A percentile compares a stretch with the other conserved stretches of the same genome.
Evolutionary conservation across 768 basidiomycete species (phyloP).

Genomic region (Rhodotorula taiwanensis): DNA sequence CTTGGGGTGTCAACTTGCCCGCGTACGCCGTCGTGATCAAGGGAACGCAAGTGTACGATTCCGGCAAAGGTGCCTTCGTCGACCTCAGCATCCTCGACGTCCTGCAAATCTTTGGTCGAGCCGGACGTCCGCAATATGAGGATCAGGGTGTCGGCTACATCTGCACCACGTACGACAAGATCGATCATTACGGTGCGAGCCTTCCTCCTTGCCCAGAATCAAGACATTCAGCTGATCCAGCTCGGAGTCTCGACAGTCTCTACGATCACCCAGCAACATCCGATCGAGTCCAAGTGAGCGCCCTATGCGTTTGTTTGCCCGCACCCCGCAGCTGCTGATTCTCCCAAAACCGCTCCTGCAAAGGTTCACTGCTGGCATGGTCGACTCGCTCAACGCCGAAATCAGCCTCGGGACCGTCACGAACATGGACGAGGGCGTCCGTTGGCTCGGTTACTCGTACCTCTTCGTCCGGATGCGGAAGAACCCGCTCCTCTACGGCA

Average conservation of each 20-base stretch:
- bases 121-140: conserved; percentile 61
- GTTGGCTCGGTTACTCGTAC: conserved; percentile 96
- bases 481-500: conserved; percentile 64
- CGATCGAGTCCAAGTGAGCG: conserved; percentile 94
- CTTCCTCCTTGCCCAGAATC: too few species aligned
- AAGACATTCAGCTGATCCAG: not conserved
- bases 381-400: conserved; percentile 90
- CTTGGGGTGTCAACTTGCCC: conserved; percentile 98
- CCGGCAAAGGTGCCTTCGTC: conserved; percentile 76
- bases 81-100: conserved; percentile 93
- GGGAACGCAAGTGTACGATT: conserved; percentile 94
- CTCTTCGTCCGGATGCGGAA: conserved; percentile 89
- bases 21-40: conserved; percentile 78
- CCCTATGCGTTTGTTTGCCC: too few species aligned
- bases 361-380: conserved; percentile 72
- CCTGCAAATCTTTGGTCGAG: conserved; percentile 89
- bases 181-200: conserved; percentile 55
- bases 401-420: conserved; percentile 90
- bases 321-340: not conserved
- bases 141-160: conserved; percentile 94
- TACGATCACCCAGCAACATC: conserved; percentile 54
- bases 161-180: conserved; percentile 87
- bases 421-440: conserved; percentile 73
- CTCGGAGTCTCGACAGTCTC: conserved; percentile 1
- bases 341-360: not conserved